Evolutionary conservation across 441 rosid species (phyloP).

Genomic region (Pelargonium cotyledonis): DNA sequence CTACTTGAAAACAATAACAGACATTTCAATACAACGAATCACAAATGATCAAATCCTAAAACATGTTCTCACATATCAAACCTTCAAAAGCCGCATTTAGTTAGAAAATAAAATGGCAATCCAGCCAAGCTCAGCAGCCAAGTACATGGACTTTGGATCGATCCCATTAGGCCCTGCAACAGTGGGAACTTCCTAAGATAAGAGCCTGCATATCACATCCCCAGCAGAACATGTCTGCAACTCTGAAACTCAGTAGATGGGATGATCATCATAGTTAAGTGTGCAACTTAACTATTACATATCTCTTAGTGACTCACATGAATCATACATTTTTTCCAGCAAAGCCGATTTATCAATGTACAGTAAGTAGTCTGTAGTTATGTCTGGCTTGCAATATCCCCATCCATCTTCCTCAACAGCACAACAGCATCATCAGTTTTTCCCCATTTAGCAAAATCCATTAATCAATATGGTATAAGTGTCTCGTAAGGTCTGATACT

Average conservation of each 20-base stretch:
- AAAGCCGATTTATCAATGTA: too few species aligned
- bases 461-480: too few species aligned
- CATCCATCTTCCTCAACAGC: too few species aligned
- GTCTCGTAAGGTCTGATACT: too few species aligned
- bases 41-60: not conserved
- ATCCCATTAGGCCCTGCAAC: slow-evolving; percentile 91
- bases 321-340: too few species aligned
- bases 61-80: slow-evolving; percentile 38
- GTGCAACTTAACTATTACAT: too few species aligned
- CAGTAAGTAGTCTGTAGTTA: too few species aligned
- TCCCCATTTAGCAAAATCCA: too few species aligned
- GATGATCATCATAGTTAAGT: too few species aligned
- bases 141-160: slow-evolving; percentile 76
- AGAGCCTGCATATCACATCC: slow-evolving; percentile 69
- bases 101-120: slow-evolving; percentile 69
- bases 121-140: slow-evolving; percentile 73
- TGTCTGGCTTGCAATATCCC: too few species aligned
- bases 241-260: slow-evolving; percentile 33
- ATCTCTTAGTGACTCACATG: too few species aligned
- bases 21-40: not conserved
- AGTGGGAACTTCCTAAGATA: slow-evolving; percentile 83
- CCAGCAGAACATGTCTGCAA: slow-evolving; percentile 73
- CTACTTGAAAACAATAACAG: not conserved
- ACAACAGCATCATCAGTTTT: too few species aligned
- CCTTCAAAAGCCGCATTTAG: slow-evolving; percentile 84